phyloP scores from a whole-genome alignment of 805 yeast species.

The Saccharomycopsis fibuligera region DNA sequence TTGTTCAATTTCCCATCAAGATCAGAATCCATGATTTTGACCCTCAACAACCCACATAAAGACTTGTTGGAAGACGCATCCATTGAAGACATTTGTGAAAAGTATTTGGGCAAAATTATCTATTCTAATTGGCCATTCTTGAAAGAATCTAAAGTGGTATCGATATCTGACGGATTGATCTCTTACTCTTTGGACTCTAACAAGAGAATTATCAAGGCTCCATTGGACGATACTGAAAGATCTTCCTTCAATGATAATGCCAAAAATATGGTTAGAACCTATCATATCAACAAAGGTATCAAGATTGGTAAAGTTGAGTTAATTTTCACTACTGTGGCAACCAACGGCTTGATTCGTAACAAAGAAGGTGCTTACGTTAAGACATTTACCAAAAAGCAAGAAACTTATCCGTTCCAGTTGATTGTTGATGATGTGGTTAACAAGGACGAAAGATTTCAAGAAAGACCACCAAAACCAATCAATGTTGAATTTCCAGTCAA shows the following conservation, averaged over 20 bases:
- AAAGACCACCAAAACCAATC: conserved; percentile 69
- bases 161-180: conserved; percentile 49
- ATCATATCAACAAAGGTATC: conserved; percentile 56
- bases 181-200: conserved; percentile 35
- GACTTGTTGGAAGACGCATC: conserved; percentile 32
- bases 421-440: conserved; percentile 69
- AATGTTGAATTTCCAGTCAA: conserved; percentile 76
- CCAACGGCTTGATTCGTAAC: conserved; percentile 70
- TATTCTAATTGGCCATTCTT: conserved; percentile 90
- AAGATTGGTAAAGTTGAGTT: conserved; percentile 46
- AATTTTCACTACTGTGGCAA: conserved; percentile 63
- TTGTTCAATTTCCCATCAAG: conserved; percentile 83
- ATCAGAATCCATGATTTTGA: conserved; percentile 72
- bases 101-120: conserved; percentile 54
- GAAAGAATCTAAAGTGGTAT: conserved; percentile 67
- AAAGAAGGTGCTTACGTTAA: conserved; percentile 72
- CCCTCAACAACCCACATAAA: conserved; percentile 47
- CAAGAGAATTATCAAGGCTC: conserved; percentile 31
- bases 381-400: conserved; percentile 50
- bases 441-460: conserved; percentile 66
- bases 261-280: conserved; percentile 35
- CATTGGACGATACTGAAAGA: conserved; percentile 41
- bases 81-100: conserved; percentile 32
- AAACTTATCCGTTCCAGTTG: conserved; percentile 68
- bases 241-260: conserved; percentile 40